Evolutionary conservation across 208 protist species (phyloP).

Genomic region (Borovskyia barvae): DNA sequence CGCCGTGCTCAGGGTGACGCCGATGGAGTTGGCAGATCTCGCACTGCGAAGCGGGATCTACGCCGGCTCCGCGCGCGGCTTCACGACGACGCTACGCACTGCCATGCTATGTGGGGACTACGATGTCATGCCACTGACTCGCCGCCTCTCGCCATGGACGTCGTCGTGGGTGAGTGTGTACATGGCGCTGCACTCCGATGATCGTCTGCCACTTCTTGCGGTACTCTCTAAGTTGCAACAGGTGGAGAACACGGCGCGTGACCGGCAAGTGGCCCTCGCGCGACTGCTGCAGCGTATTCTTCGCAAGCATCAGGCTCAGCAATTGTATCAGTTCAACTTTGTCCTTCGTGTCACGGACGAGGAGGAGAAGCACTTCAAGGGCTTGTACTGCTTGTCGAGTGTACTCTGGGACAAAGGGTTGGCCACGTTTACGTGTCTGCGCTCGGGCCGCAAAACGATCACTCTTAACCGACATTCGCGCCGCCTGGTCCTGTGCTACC

Average conservation of each 20-base stretch:
- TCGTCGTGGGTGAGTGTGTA: conserved; percentile 66
- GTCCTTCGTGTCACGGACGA: conserved; percentile 59
- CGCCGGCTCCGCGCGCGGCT: conserved; percentile 40
- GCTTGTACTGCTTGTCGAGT: conserved; percentile 59
- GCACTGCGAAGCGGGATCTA: conserved; percentile 70
- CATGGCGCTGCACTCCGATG: conserved; percentile 64
- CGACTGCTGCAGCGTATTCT: conserved; percentile 57
- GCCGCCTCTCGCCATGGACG: conserved; percentile 56
- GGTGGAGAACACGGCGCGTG: conserved; percentile 34
- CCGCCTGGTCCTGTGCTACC: conserved; percentile 43
- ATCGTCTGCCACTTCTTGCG: conserved; percentile 64
- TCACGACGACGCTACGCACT: conserved; percentile 37
- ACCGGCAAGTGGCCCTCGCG: conserved; percentile 29
- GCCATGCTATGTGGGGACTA: conserved; percentile 43
- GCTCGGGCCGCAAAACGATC: conserved; percentile 71
- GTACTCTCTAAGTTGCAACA: conserved; percentile 51
- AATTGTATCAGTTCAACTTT: conserved; percentile 72
- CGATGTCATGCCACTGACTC: conserved; percentile 60
- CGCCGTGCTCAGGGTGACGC: conserved; percentile 42
- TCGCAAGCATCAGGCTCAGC: conserved; percentile 45
- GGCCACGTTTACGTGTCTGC: conserved; percentile 64
- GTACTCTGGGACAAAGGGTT: conserved; percentile 36
- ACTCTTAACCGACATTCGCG: conserved; percentile 46
- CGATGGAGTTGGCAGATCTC: conserved; percentile 68
- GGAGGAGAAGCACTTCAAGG: conserved; percentile 58